Evolutionary conservation across 768 basidiomycete species (phyloP).

Genomic region (Mycena latifolia): DNA sequence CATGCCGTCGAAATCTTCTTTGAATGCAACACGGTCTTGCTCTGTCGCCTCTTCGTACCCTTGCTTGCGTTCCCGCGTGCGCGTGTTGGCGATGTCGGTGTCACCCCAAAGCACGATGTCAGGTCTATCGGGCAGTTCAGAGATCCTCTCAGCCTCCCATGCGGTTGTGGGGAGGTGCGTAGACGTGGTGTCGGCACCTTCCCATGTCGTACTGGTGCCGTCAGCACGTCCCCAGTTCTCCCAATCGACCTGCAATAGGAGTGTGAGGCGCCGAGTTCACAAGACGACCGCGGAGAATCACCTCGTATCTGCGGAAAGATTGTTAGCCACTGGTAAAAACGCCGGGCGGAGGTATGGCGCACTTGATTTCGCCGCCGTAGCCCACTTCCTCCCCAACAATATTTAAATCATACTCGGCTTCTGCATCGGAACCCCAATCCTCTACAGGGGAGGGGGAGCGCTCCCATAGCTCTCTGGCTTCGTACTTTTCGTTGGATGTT

Average conservation of each 20-base stretch:
- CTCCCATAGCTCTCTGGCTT: conserved; percentile 10
- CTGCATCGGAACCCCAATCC: conserved; percentile 15
- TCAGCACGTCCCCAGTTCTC: conserved; percentile 20
- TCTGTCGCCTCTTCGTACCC: conserved; percentile 7
- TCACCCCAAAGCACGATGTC: conserved; percentile 25
- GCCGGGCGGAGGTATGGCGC: neutral
- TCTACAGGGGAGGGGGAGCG: conserved; percentile 22
- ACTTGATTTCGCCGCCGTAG: conserved; percentile 15
- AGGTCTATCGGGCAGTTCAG: neutral
- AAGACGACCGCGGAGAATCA: neutral
- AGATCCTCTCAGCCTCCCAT: conserved; percentile 5
- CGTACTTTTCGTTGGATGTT: too few relatives aligned
- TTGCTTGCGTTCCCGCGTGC: conserved; percentile 24
- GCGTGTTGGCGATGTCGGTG: conserved; percentile 20
- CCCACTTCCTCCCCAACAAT: conserved; percentile 28
- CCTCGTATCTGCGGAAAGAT: conserved; percentile 22
- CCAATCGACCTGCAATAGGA: conserved; percentile 16
- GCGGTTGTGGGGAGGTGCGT: conserved; percentile 5
- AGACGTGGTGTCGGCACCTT: neutral
- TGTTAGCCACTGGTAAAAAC: too few relatives aligned
- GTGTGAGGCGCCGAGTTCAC: neutral
- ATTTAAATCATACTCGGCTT: neutral
- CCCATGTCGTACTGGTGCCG: conserved; percentile 32
- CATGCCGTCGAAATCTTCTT: neutral
- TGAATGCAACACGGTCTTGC: neutral